phyloP scores from a whole-genome alignment of 495 filamentous ascomycete species.

The Hypoxylon cercidicola region DNA sequence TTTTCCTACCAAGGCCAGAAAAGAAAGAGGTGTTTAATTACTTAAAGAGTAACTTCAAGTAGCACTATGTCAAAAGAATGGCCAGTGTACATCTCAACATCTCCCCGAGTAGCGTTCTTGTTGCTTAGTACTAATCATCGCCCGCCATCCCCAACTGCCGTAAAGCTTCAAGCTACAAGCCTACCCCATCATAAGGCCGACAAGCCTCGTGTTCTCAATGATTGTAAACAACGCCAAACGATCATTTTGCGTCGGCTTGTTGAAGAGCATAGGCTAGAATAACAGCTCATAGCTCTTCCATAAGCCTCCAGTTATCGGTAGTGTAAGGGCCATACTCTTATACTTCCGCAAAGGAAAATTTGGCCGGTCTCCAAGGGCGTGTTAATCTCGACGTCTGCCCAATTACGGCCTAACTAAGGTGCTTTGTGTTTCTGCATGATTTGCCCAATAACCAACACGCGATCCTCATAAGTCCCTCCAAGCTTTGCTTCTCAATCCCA shows the following conservation, averaged over 20 bases:
- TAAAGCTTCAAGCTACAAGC: background rate
- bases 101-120: background rate
- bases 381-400: background rate
- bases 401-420: background rate
- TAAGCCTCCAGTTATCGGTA: background rate
- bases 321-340: slow-evolving; percentile 5
- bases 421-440: slow-evolving; percentile 2
- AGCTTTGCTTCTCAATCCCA: background rate
- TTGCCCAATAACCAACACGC: slow-evolving; percentile 3
- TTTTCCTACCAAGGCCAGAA: background rate
- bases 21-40: background rate
- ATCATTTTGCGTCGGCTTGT: slow-evolving; percentile 6
- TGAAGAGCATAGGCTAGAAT: slow-evolving; percentile 8
- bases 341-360: background rate
- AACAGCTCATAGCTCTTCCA: background rate
- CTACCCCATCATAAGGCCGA: slow-evolving; percentile 2
- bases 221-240: slow-evolving; percentile 1
- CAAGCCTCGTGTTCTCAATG: background rate
- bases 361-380: background rate
- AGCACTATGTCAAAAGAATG: slow-evolving; percentile 1
- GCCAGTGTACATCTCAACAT: slow-evolving; percentile 1
- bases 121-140: background rate
- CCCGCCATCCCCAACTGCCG: slow-evolving; percentile 2
- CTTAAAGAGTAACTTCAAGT: background rate
- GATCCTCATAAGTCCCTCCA: background rate